A percentile compares a stretch with the other conserved stretches of the same genome.
These are phyloP conservation scores for Aspergillus sojae DNA, from an alignment of 2,329 filamentous ascomycete species.

Conservation along the genomic window DNA sequence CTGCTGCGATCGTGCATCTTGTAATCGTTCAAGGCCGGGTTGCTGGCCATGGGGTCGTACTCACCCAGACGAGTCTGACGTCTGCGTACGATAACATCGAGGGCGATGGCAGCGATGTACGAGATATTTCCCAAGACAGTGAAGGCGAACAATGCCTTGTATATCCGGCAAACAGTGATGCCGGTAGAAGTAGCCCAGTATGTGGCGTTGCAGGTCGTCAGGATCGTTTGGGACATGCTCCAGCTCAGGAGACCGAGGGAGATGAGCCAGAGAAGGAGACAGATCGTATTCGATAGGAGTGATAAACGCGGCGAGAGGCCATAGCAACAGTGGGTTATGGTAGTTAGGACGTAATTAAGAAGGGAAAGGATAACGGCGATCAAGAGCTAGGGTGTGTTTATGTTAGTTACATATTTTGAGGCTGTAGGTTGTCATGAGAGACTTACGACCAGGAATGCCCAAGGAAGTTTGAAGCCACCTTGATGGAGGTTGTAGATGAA, in stretches of 20 bases:
- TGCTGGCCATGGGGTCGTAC: conserved; percentile 51
- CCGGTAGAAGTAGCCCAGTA: conserved; percentile 60
- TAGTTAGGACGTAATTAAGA: conserved; percentile 51
- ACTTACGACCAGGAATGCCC: conserved; percentile 62
- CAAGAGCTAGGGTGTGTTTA: conserved; percentile 47
- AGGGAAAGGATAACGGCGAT: conserved; percentile 56
- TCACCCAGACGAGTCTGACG: conserved; percentile 49
- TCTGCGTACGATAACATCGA: conserved; percentile 55
- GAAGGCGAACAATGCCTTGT: conserved; percentile 64
- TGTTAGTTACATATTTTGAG: conserved; percentile 2
- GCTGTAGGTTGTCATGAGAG: background rate
- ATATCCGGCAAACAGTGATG: conserved; percentile 59
- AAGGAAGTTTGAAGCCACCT: conserved; percentile 57
- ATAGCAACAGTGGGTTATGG: conserved; percentile 53
- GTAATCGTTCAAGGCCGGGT: conserved; percentile 34
- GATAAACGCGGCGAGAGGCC: conserved; percentile 58
- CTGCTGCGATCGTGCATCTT: conserved; percentile 36
- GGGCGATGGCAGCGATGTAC: conserved; percentile 49
- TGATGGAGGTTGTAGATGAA: conserved; percentile 58
- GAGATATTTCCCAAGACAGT: conserved; percentile 50
- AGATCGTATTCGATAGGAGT: conserved; percentile 50
- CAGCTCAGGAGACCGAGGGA: conserved; percentile 56
- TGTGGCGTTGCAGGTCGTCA: conserved; percentile 51
- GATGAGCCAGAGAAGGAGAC: conserved; percentile 56
- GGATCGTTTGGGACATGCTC: conserved; percentile 57